Conservation (phyloP, 2,329 filamentous ascomycete genomes). For the Aureobasidium uvarum region DNA sequence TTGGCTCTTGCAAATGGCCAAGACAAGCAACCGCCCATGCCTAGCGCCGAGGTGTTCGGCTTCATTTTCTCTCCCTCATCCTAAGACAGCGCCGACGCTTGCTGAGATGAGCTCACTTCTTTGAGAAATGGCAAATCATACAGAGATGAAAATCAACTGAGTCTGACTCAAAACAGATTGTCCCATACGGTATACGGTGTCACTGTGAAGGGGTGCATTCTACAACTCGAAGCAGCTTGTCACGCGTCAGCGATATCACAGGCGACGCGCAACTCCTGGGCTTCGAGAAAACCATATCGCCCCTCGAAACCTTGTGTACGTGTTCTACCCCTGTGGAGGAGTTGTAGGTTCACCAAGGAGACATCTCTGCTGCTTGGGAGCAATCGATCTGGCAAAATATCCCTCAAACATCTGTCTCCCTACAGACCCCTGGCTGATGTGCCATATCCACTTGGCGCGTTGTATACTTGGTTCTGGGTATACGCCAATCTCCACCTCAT, state of each 20-base stretch:
- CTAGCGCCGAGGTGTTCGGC: slow-evolving; percentile 12
- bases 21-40: slow-evolving; percentile 9
- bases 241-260: neutral
- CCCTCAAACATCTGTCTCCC: neutral
- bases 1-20: slow-evolving; percentile 4
- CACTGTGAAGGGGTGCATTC: neutral
- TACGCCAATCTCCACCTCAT: neutral
- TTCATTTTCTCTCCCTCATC: slow-evolving; percentile 5
- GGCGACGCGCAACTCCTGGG: neutral
- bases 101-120: slow-evolving; percentile 13
- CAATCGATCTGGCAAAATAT: neutral
- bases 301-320: neutral
- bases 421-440: neutral
- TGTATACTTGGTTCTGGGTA: neutral
- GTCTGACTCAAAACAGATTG: neutral
- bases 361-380: no score
- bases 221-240: neutral
- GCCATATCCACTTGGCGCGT: neutral
- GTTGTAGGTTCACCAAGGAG: neutral
- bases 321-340: neutral
- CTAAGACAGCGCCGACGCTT: slow-evolving; percentile 4
- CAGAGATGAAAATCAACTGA: neutral
- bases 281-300: neutral
- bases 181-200: neutral
- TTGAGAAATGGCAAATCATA: neutral